These are phyloP conservation scores for Pistacia atlantica DNA, from an alignment of 345 rosid species.

Conservation along the genomic window DNA sequence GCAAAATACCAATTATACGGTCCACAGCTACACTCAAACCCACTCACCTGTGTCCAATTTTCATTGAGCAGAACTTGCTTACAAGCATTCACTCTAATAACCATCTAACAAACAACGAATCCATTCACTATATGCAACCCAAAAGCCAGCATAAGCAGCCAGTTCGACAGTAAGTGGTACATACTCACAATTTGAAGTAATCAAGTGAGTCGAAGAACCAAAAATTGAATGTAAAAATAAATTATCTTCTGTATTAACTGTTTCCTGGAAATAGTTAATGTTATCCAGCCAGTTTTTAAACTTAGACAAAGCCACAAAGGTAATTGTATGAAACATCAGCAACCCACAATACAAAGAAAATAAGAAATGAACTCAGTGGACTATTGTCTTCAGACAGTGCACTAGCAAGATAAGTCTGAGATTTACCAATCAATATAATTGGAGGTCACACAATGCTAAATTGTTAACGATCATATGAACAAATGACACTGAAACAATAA, in stretches of 20 bases:
- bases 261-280: too few relatives aligned
- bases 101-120: not conserved
- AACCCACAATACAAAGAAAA: constrained; percentile 3
- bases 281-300: too few relatives aligned
- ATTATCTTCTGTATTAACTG: not conserved
- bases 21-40: too few relatives aligned
- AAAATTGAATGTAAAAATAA: not conserved
- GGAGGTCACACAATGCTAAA: too few relatives aligned
- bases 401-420: not conserved
- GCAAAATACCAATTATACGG: too few relatives aligned
- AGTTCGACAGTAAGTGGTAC: not conserved
- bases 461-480: not conserved
- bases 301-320: not conserved
- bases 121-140: not conserved
- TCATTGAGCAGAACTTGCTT: too few relatives aligned
- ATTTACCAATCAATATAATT: not conserved
- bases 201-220: not conserved
- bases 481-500: not conserved
- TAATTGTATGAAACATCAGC: not conserved
- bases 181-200: not conserved
- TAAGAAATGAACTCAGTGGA: not conserved
- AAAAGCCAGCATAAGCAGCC: not conserved
- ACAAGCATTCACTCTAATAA: not conserved
- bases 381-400: not conserved
- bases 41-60: too few relatives aligned